These are phyloP conservation scores for Euphrasia arctica DNA, from an alignment of 305 asterid species.

Conservation along the genomic window DNA sequence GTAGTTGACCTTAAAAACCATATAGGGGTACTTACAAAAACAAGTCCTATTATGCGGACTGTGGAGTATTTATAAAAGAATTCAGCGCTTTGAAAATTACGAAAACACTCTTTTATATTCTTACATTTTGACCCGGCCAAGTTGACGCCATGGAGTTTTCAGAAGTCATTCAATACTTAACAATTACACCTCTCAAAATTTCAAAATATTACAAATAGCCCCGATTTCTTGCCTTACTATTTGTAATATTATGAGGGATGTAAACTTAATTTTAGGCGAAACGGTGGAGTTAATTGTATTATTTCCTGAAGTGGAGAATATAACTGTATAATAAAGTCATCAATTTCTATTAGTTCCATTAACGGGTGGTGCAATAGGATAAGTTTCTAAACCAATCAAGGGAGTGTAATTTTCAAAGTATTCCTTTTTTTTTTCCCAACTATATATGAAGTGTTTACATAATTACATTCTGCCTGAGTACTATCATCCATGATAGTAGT, in stretches of 20 bases:
- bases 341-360: not conserved
- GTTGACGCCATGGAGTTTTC: not conserved
- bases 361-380: not conserved
- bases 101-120: not conserved
- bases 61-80: not conserved
- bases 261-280: not conserved
- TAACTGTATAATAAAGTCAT: not conserved
- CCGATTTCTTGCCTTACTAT: not conserved
- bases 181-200: not conserved
- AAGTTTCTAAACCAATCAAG: not conserved
- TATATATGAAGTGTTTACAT: not conserved
- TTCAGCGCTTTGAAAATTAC: not conserved
- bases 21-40: not conserved
- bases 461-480: slow-evolving; percentile 8
- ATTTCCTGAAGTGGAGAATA: not conserved
- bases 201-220: not conserved
- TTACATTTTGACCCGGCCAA: not conserved
- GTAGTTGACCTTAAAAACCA: slow-evolving; percentile 7
- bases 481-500: slow-evolving; percentile 1
- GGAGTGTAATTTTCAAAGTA: not conserved
- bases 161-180: not conserved
- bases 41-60: not conserved
- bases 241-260: not conserved
- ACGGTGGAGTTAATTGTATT: not conserved
- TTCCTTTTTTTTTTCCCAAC: not conserved